These are phyloP conservation scores for Diphasiastrum complanatum DNA, from an alignment of 83 land plant genomes.

Conservation along the genomic window DNA sequence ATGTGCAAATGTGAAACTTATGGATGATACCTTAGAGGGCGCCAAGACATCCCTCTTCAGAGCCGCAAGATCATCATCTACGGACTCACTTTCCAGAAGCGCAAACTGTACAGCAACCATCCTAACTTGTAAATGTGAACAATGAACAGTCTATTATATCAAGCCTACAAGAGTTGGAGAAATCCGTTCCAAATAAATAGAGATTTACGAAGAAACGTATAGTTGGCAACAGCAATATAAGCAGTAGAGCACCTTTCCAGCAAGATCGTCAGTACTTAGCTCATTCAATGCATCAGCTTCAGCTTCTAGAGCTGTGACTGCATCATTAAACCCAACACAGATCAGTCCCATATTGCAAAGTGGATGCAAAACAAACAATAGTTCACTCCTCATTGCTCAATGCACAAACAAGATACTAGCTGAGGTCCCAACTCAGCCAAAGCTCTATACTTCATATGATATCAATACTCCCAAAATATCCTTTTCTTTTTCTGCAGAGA, in stretches of 20 bases:
- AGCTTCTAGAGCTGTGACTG: conserved; percentile 91
- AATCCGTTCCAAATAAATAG: not conserved
- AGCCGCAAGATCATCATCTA: conserved; percentile 83
- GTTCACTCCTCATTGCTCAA: no score
- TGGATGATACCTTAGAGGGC: conserved; percentile 47
- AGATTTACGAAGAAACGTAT: not conserved
- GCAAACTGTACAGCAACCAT: conserved; percentile 56
- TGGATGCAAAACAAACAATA: not conserved
- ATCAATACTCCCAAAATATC: no score
- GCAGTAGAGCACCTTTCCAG: conserved; percentile 63
- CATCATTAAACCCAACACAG: not conserved
- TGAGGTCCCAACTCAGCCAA: no score
- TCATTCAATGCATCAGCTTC: conserved; percentile 90
- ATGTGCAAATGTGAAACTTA: not conserved
- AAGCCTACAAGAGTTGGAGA: not conserved
- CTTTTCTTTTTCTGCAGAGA: no score
- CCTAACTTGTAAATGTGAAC: not conserved
- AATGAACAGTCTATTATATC: no score
- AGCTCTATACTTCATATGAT: no score
- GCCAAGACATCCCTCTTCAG: conserved; percentile 74
- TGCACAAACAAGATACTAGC: no score
- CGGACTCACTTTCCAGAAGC: conserved; percentile 72
- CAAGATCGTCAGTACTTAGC: conserved; percentile 80
- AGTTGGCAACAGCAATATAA: not conserved
- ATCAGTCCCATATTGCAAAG: not conserved